Evolutionary conservation across 164 flowering plant species (phyloP), one percentile per base, ranked within the genome.

Genomic region (Sedum album): DNA sequence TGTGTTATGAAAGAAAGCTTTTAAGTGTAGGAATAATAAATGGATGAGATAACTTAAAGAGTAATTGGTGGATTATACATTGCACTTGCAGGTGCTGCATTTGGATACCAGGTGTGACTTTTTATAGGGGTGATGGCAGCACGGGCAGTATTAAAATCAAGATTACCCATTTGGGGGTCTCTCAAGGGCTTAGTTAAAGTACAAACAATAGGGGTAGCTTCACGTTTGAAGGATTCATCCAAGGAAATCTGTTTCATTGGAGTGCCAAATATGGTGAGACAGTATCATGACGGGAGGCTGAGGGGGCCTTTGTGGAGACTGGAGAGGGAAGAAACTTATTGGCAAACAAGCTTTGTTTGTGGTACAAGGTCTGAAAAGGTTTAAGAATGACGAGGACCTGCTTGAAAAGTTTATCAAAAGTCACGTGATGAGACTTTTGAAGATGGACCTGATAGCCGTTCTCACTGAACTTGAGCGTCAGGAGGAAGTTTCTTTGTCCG

Each of bases 291-390:
- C 44, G 97, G 98, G 57, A 87, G 98, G 74, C 98, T 96, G 0
- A 87, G 97, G 76, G 97, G 98, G 1, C 81, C 96, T 0, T 83
- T 91, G 15, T n/a, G n/a, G n/a, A n/a, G n/a, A n/a, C n/a, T 91
- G 97, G 98, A 86, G 88, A 68, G 93, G 96, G 15, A 89, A 88
- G 82, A 93, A 91, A 70, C 66, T 82, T 72, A 82, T 93, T 15
- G 94, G 96, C 0, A 93, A 91, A 77, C n/a, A n/a, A n/a, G n/a
- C n/a, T n/a, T n/a, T n/a, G n/a, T n/a, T n/a, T n/a, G n/a, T n/a
- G n/a, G n/a, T n/a, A n/a, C n/a, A n/a, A n/a, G n/a, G n/a, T n/a
- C n/a, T n/a, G n/a, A n/a, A n/a, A n/a, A n/a, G n/a, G n/a, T n/a
- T n/a, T n/a, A n/a, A n/a, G n/a, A n/a, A n/a, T n/a, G n/a, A n/a